These are phyloP conservation scores for Capsella rubella DNA, from an alignment of 441 rosid species.

Conservation along the genomic window DNA sequence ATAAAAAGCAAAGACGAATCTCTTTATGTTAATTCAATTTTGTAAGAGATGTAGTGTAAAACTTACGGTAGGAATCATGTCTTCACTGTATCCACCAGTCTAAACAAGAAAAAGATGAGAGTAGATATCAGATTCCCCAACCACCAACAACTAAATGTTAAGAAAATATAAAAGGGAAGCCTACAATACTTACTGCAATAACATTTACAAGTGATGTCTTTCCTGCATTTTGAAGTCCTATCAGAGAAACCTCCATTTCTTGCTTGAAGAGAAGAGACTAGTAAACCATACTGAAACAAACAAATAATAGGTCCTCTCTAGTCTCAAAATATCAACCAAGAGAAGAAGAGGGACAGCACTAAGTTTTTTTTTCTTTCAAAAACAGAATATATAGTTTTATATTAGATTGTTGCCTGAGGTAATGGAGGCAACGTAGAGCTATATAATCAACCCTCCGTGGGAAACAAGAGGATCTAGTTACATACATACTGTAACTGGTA, in stretches of 20 bases:
- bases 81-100: conserved; percentile 85
- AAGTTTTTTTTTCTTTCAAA: too few relatives aligned
- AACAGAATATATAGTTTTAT: too few relatives aligned
- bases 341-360: too few relatives aligned
- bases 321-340: neutral
- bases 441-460: too few relatives aligned
- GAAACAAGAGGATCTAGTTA: too few relatives aligned
- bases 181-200: conserved; percentile 66
- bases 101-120: conserved; percentile 46
- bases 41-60: conserved; percentile 14
- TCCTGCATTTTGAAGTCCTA: conserved; percentile 85
- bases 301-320: neutral
- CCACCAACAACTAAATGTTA: neutral
- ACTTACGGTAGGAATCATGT: conserved; percentile 78
- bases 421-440: too few relatives aligned
- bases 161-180: conserved; percentile 16
- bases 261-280: conserved; percentile 78
- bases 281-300: conserved; percentile 18
- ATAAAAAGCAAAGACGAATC: neutral
- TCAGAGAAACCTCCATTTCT: conserved; percentile 80
- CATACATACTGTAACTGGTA: too few relatives aligned
- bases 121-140: neutral
- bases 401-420: too few relatives aligned
- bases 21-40: neutral
- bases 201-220: conserved; percentile 81